Percentiles rank a stretch among this genome's conserved stretches.
phyloP scores from a whole-genome alignment of 371 early-diverging fungal species.

The Circinella umbellata region DNA sequence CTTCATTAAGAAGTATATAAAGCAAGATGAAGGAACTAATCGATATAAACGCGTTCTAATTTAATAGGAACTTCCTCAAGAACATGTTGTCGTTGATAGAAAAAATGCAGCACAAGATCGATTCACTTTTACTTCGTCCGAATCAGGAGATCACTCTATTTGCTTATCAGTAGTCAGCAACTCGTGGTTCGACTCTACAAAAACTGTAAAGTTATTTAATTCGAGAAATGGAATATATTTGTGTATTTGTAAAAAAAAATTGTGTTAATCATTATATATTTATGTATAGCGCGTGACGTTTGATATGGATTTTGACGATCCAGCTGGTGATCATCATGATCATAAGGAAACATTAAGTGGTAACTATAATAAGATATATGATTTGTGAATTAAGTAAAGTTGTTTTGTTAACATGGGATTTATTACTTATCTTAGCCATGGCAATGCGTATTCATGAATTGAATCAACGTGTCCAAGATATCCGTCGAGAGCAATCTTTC shows the following conservation, averaged over 20 bases:
- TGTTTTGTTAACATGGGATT: not conserved
- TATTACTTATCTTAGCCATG: constrained; percentile 51
- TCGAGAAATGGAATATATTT: no score
- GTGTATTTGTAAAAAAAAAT: no score
- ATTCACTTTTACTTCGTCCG: constrained; percentile 88
- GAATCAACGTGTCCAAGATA: constrained; percentile 81
- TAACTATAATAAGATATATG: constrained; percentile 17
- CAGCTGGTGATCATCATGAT: constrained; percentile 59
- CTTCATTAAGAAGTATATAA: constrained; percentile 14
- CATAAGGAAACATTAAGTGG: constrained; percentile 66
- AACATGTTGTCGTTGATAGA: constrained; percentile 70
- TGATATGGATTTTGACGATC: constrained; percentile 82
- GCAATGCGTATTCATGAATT: constrained; percentile 77
- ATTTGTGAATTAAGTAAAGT: not conserved
- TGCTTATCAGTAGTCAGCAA: constrained; percentile 73
- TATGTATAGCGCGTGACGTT: constrained; percentile 56
- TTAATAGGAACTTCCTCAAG: constrained; percentile 59
- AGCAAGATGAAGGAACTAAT: not conserved
- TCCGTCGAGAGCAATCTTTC: constrained; percentile 87
- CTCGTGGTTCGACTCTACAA: constrained; percentile 63
- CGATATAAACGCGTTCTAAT: not conserved
- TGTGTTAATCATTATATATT: no score
- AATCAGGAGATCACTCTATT: constrained; percentile 89
- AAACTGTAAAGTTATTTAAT: constrained; percentile 47
- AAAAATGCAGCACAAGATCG: constrained; percentile 73